Evolutionary conservation across 768 basidiomycete genomes (phyloP).

Genomic region (Phaeotremella skinneri): DNA sequence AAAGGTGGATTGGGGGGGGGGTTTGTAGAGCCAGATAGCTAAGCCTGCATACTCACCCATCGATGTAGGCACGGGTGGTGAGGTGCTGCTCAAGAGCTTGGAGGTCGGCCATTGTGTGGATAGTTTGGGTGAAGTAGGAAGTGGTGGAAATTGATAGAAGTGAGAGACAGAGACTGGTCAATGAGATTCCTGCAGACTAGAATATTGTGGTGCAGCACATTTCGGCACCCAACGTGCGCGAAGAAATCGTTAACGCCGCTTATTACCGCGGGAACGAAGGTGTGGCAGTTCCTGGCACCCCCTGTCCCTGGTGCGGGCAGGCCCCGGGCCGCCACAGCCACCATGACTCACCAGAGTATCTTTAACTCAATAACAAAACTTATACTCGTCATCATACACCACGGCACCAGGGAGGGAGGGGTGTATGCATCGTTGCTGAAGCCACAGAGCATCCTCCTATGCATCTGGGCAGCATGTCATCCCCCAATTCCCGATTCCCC

Average conservation of each 20-base stretch:
- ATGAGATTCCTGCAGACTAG: background rate
- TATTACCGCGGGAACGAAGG: background rate
- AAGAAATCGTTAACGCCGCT: background rate
- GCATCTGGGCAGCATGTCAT: background rate
- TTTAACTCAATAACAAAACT: no score
- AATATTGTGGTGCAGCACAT: background rate
- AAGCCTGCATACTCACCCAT: conserved; percentile 43
- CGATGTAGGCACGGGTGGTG: conserved; percentile 56
- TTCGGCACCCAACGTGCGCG: background rate
- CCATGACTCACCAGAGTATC: no score
- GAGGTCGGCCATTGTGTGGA: conserved; percentile 49
- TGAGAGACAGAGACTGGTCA: conserved; percentile 3
- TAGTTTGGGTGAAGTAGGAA: no score
- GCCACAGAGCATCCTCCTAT: no score
- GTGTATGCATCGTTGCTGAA: no score
- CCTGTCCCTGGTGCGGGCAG: no score
- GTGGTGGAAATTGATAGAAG: conserved; percentile 5
- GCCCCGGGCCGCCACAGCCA: background rate
- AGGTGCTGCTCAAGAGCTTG: conserved; percentile 79
- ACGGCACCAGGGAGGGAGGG: no score
- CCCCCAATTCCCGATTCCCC: background rate
- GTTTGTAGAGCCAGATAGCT: conserved; percentile 1
- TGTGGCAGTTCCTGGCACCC: background rate
- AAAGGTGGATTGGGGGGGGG: conserved; percentile 1
- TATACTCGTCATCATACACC: no score